phyloP scores from a whole-genome alignment of 345 rosid genomes.

The Carallia brachiata region DNA sequence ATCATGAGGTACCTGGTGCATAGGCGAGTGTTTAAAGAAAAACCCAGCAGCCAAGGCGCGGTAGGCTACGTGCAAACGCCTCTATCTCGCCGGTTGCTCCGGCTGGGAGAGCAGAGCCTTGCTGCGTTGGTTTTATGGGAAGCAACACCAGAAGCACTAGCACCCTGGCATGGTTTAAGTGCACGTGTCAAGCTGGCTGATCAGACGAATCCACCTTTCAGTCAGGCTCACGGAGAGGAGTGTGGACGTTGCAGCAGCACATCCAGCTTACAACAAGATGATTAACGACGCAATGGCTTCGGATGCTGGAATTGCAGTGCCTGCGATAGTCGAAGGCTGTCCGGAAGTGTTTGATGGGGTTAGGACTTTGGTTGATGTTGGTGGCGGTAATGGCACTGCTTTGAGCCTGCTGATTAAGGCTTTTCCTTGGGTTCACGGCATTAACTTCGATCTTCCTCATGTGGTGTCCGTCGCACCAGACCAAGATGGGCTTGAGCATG shows the following conservation, averaged over 20 bases:
- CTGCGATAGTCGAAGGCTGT: slow-evolving; percentile 37
- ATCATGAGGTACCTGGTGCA: slow-evolving; percentile 69
- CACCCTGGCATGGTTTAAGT: slow-evolving; percentile 59
- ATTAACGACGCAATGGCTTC: slow-evolving; percentile 69
- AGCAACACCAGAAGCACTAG: slow-evolving; percentile 48
- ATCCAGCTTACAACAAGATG: slow-evolving; percentile 37
- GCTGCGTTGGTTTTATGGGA: slow-evolving; percentile 44
- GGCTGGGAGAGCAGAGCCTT: slow-evolving; percentile 35
- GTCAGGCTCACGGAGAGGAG: slow-evolving; percentile 46
- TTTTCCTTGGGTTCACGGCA: slow-evolving; percentile 56
- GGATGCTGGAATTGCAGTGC: slow-evolving; percentile 39
- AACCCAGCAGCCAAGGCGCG: slow-evolving; percentile 18
- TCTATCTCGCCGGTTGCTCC: slow-evolving; percentile 53
- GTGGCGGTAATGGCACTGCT: slow-evolving; percentile 66
- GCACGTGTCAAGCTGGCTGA: slow-evolving; percentile 24
- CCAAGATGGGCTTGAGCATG: slow-evolving; percentile 44
- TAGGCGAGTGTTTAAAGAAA: slow-evolving; percentile 41
- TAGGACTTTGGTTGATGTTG: slow-evolving; percentile 61
- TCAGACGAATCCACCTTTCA: slow-evolving; percentile 36
- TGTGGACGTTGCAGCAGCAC: slow-evolving; percentile 45
- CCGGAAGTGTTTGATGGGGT: slow-evolving; percentile 55
- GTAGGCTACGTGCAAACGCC: slow-evolving; percentile 47
- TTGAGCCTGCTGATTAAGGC: slow-evolving; percentile 47
- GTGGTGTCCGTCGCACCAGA: slow-evolving; percentile 41
- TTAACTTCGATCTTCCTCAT: slow-evolving; percentile 80